These are phyloP conservation scores for Volvox carteri DNA, from an alignment of 163 green algal genomes.

Conservation along the genomic window DNA sequence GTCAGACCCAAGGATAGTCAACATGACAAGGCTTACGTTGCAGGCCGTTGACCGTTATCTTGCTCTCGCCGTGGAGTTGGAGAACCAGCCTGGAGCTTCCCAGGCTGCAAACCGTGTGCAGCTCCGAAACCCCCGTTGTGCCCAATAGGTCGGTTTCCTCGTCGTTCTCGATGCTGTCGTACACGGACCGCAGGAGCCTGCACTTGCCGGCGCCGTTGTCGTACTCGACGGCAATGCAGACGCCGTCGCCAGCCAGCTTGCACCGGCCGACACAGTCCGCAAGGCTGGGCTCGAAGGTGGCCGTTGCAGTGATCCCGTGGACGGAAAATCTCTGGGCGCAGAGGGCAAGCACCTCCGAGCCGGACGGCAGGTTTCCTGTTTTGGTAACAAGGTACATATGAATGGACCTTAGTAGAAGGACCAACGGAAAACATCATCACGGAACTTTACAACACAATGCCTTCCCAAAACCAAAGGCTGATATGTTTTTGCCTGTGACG, in stretches of 20 bases:
- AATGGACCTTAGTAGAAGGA: no score
- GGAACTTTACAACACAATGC: no score
- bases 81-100: neutral
- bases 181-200: neutral
- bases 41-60: neutral
- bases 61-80: neutral
- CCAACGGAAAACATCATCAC: no score
- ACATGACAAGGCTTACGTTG: neutral
- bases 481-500: no score
- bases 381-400: no score
- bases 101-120: neutral
- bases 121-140: neutral
- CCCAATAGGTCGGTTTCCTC: neutral
- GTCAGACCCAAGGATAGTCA: neutral
- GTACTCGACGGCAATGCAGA: neutral
- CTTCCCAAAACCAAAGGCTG: no score
- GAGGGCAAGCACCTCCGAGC: neutral
- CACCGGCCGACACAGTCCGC: neutral
- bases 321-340: neutral
- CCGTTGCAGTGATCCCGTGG: neutral
- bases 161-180: neutral
- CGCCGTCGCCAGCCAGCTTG: neutral
- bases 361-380: neutral
- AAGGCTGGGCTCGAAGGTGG: neutral
- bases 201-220: neutral